Conservation (phyloP, 345 rosid genomes). For the Gynandropsis gynandra region DNA sequence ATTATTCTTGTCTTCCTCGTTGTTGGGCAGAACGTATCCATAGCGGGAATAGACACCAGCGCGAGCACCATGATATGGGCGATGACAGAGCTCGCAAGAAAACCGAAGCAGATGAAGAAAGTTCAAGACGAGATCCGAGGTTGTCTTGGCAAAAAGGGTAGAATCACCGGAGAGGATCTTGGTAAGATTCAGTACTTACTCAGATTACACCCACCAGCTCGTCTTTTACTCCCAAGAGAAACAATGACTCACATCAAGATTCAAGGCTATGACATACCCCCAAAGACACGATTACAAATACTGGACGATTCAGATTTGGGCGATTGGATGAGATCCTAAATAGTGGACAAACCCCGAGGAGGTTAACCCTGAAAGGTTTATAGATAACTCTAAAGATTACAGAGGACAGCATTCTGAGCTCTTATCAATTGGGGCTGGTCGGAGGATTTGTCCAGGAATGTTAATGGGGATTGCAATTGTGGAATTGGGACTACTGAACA, state of each 20-base stretch:
- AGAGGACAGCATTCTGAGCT: too few relatives aligned
- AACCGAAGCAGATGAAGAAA: constrained; percentile 46
- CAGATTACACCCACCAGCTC: constrained; percentile 49
- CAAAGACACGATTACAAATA: too few relatives aligned
- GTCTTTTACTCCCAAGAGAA: constrained; percentile 37
- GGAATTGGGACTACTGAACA: too few relatives aligned
- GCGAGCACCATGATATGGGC: constrained; percentile 33
- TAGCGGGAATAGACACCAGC: constrained; percentile 42
- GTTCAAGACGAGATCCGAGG: constrained; percentile 44
- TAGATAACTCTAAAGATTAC: constrained; percentile 39
- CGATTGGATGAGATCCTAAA: too few relatives aligned
- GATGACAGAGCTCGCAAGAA: constrained; percentile 30
- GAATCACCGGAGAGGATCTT: constrained; percentile 27
- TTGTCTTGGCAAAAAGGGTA: constrained; percentile 22
- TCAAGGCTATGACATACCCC: too few relatives aligned
- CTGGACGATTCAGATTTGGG: too few relatives aligned
- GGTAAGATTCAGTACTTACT: constrained; percentile 34
- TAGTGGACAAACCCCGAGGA: constrained; percentile 28
- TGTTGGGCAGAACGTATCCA: constrained; percentile 32
- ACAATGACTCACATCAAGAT: too few relatives aligned
- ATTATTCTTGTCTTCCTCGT: not conserved
- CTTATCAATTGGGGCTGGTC: too few relatives aligned
- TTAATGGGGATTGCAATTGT: too few relatives aligned
- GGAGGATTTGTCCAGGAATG: too few relatives aligned
- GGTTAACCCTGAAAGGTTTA: too few relatives aligned